Evolutionary conservation across 192 early-diverging fungal genomes (phyloP).

Genomic region (Oehlia diaphana): DNA sequence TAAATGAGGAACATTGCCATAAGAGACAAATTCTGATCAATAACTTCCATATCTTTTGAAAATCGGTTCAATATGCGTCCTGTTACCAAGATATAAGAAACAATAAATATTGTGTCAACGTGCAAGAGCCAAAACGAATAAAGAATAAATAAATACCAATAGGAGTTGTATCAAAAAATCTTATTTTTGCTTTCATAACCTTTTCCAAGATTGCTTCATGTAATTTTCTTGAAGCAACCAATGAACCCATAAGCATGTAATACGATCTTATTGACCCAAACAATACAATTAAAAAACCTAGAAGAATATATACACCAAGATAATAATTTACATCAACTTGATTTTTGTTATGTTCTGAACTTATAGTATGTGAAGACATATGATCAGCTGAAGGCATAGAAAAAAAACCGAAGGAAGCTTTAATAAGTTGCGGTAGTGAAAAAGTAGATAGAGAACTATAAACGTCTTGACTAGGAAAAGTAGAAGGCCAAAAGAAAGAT

Average conservation of each 20-base stretch:
- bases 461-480: background rate
- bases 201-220: constrained; percentile 57
- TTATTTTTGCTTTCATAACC: constrained; percentile 69
- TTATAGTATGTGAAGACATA: background rate
- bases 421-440: background rate
- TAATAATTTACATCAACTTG: constrained; percentile 59
- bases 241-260: constrained; percentile 46
- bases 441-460: background rate
- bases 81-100: background rate
- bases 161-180: constrained; percentile 92
- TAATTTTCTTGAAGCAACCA: constrained; percentile 59
- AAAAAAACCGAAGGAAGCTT: background rate
- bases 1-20: constrained; percentile 50
- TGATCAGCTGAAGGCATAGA: background rate
- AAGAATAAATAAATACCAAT: constrained; percentile 47
- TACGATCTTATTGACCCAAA: constrained; percentile 43
- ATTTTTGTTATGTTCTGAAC: constrained; percentile 28
- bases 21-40: constrained; percentile 67
- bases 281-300: constrained; percentile 50
- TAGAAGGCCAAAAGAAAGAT: background rate
- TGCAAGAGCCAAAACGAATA: background rate
- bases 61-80: constrained; percentile 77
- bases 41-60: constrained; percentile 80
- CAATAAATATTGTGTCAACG: constrained; percentile 4
- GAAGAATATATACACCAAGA: constrained; percentile 58